These are phyloP conservation scores for Vararia minispora DNA, from an alignment of 768 basidiomycete genomes.

Conservation along the genomic window DNA sequence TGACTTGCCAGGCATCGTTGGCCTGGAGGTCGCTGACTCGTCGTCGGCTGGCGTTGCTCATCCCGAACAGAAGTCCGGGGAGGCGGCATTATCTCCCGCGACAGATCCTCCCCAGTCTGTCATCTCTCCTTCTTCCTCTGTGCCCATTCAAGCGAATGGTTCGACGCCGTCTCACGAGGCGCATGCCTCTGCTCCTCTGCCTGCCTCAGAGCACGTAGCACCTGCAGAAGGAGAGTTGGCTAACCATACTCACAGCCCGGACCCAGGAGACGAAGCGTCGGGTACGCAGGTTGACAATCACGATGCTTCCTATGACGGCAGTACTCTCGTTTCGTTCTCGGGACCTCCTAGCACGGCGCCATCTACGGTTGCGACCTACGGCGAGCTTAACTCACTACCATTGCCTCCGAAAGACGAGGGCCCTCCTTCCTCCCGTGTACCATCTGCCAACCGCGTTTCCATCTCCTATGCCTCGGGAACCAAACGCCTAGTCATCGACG, in stretches of 20 bases:
- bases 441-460: constrained; percentile 81
- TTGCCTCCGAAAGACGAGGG: constrained; percentile 21
- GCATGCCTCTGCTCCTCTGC: constrained; percentile 12
- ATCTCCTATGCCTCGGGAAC: constrained; percentile 91
- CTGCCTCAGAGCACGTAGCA: constrained; percentile 10
- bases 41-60: constrained; percentile 5
- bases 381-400: constrained; percentile 7
- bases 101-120: constrained; percentile 5
- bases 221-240: constrained; percentile 12
- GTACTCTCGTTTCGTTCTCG: constrained; percentile 11
- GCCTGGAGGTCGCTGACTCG: too few species aligned
- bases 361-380: constrained; percentile 9
- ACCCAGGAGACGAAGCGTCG: constrained; percentile 7
- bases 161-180: too few species aligned
- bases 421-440: constrained; percentile 26
- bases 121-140: constrained; percentile 12
- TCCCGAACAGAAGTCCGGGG: constrained; percentile 9
- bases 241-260: constrained; percentile 14
- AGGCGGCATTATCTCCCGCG: constrained; percentile 8
- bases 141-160: constrained; percentile 9
- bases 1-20: too few species aligned
- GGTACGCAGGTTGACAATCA: constrained; percentile 10
- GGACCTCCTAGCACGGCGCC: too few species aligned
- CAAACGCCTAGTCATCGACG: constrained; percentile 79
- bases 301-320: constrained; percentile 11